phyloP scores from a whole-genome alignment of 2,329 filamentous ascomycete genomes.

The Tolypocladium paradoxum region DNA sequence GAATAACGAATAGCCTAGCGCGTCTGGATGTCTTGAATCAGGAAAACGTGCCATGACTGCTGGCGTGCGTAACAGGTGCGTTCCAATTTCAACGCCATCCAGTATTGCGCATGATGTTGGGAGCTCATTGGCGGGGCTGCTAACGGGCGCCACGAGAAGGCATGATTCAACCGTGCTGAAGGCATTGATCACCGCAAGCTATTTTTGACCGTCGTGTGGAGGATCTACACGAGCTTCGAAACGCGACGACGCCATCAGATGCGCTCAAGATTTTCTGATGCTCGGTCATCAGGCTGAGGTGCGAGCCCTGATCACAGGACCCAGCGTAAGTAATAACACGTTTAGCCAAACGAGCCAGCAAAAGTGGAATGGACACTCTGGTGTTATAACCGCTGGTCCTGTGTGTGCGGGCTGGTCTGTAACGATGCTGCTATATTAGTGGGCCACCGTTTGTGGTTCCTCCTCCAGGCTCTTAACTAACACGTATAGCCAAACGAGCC shows the following conservation, averaged over 20 bases:
- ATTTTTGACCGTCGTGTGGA: background rate
- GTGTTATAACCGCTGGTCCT: too few relatives aligned
- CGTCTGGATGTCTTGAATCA: too few relatives aligned
- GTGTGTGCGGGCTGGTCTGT: too few relatives aligned
- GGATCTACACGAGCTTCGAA: background rate
- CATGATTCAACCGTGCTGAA: background rate
- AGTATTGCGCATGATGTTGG: background rate
- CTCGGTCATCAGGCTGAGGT: too few relatives aligned
- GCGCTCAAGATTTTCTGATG: background rate
- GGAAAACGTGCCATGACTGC: background rate
- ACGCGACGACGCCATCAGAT: background rate
- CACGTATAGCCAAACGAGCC: too few relatives aligned
- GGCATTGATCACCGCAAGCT: background rate
- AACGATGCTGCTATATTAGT: too few relatives aligned
- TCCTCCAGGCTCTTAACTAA: too few relatives aligned
- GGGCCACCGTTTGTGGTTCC: too few relatives aligned
- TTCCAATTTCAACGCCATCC: background rate
- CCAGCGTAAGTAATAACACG: too few relatives aligned
- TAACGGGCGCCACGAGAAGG: background rate
- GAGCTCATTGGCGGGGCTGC: background rate
- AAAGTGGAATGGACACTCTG: too few relatives aligned
- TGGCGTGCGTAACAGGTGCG: background rate
- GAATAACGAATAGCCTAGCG: slow-evolving; percentile 14
- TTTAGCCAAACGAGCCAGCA: too few relatives aligned
- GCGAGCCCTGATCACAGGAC: too few relatives aligned